Evolutionary conservation across 2,329 filamentous ascomycete genomes (phyloP), one percentile per base, ranked within the genome.

Genomic region (Drechslerella stenobrocha): DNA sequence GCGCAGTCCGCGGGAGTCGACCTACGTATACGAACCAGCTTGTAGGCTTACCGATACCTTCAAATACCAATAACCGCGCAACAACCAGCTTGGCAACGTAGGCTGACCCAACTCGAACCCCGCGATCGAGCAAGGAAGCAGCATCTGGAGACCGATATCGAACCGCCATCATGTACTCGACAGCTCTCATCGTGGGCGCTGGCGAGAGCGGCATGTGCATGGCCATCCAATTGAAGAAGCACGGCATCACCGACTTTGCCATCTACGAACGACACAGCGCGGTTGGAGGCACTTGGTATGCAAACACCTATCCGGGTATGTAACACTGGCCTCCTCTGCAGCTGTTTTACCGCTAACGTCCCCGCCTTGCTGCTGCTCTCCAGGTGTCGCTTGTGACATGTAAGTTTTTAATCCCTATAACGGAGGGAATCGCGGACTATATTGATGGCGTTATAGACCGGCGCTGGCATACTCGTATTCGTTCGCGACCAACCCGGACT

Each of bases 281-380:
- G 2, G 77, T 86, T 42, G 84, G 84, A 28, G 85, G 85, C 5
- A 86, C 84, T 0, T 87, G 85, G 85, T 80, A 79, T 75, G 80
- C 80, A 44, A 87, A 86, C 73, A 77, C 79, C 28, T 87, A 87
- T 74, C 84, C 82, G 7, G 81, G 81, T 74, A 75, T 77, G 28
- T 55, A 22, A n/a, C n/a, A n/a, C n/a, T n/a, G n/a, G n/a, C n/a
- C n/a, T n/a, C n/a, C n/a, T n/a, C n/a, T n/a, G n/a, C n/a, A n/a
- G n/a, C n/a, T n/a, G n/a, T n/a, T n/a, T n/a, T n/a, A n/a, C n/a
- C n/a, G n/a, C n/a, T n/a, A n/a, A n/a, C n/a, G n/a, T n/a, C n/a
- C n/a, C n/a, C n/a, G n/a, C n/a, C n/a, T n/a, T n/a, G n/a, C n/a
- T n/a, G n/a, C n/a, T n/a, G n/a, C n/a, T n/a, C n/a, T 58, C 15